Percentiles rank a stretch among this genome's conserved stretches.
Conservation (phyloP, 345 rosid genomes). For the Raphanus raphanistrum region DNA sequence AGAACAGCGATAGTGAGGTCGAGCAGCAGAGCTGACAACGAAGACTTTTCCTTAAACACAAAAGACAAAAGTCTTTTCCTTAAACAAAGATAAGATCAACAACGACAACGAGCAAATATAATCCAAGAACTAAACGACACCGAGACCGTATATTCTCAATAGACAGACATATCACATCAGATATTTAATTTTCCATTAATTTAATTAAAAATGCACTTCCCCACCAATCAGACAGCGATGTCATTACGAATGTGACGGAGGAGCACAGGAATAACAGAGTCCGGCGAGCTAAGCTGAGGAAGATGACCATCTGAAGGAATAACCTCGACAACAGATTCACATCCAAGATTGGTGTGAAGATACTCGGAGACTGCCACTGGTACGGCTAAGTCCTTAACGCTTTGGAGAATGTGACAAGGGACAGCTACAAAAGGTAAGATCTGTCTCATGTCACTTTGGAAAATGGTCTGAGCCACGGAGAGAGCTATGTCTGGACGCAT, state of each 20-base stretch:
- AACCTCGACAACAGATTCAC: conserved; percentile 76
- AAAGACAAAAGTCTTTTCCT: conserved; percentile 22
- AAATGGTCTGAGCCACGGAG: conserved; percentile 65
- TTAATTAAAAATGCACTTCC: not conserved
- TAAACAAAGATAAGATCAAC: conserved; percentile 28
- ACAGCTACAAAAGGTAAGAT: conserved; percentile 56
- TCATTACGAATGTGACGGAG: conserved; percentile 71
- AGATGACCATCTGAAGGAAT: conserved; percentile 84
- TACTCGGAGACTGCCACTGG: conserved; percentile 79
- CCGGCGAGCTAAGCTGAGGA: conserved; percentile 96
- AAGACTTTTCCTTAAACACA: not conserved
- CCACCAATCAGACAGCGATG: conserved; percentile 40
- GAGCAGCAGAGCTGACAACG: conserved; percentile 16
- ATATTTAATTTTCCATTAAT: not conserved
- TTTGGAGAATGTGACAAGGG: conserved; percentile 88
- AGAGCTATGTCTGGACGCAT: conserved; percentile 95
- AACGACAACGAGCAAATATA: conserved; percentile 20
- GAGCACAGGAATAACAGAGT: conserved; percentile 67
- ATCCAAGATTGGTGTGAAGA: conserved; percentile 64
- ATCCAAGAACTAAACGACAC: conserved; percentile 26
- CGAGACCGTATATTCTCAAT: conserved; percentile 3
- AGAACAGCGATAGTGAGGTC: conserved; percentile 11
- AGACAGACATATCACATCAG: conserved; percentile 29
- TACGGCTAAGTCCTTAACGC: conserved; percentile 83
- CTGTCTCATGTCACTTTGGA: conserved; percentile 74